A percentile compares a stretch with the other conserved stretches of the same genome.
Conservation (phyloP, 2,329 filamentous ascomycete species). For the Penicillium sp. region DNA sequence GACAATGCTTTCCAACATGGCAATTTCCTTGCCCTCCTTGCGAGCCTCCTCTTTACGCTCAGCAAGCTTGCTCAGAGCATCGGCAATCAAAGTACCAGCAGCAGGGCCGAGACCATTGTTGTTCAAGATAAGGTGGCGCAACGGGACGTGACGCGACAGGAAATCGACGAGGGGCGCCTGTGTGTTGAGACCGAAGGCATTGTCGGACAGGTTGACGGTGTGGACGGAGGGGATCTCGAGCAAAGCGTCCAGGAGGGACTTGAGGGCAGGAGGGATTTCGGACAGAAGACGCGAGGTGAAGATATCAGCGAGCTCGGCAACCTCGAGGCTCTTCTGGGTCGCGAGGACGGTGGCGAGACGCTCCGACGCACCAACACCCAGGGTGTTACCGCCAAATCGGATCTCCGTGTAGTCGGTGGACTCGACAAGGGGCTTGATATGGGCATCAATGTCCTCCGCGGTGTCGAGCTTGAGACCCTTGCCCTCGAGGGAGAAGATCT, state of each 20-base stretch:
- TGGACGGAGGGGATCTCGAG: conserved; percentile 82
- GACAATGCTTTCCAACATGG: conserved; percentile 91
- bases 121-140: conserved; percentile 94
- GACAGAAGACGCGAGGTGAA: conserved; percentile 91
- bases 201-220: conserved; percentile 95
- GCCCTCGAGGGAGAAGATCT: conserved; percentile 82
- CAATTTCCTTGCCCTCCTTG: conserved; percentile 65
- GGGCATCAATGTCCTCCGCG: conserved; percentile 79
- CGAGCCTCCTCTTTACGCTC: conserved; percentile 76
- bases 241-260: conserved; percentile 79
- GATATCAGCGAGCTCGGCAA: conserved; percentile 93
- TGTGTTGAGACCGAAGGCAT: conserved; percentile 95
- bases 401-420: conserved; percentile 76
- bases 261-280: conserved; percentile 90
- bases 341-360: conserved; percentile 79
- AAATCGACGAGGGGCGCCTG: conserved; percentile 92
- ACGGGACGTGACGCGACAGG: conserved; percentile 80
- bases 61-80: conserved; percentile 81
- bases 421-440: conserved; percentile 73
- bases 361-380: conserved; percentile 86
- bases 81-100: conserved; percentile 83
- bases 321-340: conserved; percentile 77
- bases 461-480: conserved; percentile 91
- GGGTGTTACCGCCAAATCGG: conserved; percentile 83
- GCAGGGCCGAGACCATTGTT: conserved; percentile 96